Evolutionary conservation across 176 grass and related monocot genomes (phyloP).

Genomic region (Cenchrus purpureus): DNA sequence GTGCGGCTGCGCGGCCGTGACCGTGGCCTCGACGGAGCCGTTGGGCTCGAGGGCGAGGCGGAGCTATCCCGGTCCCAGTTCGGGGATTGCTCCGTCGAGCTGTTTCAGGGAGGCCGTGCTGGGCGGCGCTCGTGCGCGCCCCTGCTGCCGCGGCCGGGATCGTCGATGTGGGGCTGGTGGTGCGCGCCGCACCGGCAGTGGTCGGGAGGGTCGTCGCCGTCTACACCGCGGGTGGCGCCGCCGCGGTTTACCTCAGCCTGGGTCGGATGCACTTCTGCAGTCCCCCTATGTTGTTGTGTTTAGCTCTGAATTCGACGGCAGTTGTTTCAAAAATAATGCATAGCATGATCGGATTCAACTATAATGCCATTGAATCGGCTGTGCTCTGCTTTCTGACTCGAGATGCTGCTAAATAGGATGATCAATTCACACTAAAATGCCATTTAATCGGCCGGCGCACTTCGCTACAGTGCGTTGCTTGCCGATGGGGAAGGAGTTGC

Average conservation of each 20-base stretch:
- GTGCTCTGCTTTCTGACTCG: background rate
- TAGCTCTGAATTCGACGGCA: background rate
- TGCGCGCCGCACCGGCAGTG: conserved; percentile 35
- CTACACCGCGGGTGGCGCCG: conserved; percentile 64
- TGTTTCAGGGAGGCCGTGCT: conserved; percentile 63
- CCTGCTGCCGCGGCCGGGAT: conserved; percentile 62
- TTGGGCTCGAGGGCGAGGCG: background rate
- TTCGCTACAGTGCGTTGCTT: too few relatives aligned
- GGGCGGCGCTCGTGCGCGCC: conserved; percentile 42
- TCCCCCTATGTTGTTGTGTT: background rate
- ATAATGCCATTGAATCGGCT: background rate
- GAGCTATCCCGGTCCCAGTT: conserved; percentile 50
- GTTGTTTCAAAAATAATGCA: background rate
- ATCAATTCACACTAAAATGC: background rate
- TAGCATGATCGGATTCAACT: background rate
- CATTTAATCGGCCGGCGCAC: too few relatives aligned
- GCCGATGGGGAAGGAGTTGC: too few relatives aligned
- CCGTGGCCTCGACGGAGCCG: too few relatives aligned
- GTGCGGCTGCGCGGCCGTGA: too few relatives aligned
- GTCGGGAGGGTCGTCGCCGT: conserved; percentile 59
- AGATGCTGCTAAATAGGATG: background rate
- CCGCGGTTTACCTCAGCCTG: conserved; percentile 73
- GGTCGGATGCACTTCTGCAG: conserved; percentile 28
- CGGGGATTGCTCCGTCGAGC: conserved; percentile 49
- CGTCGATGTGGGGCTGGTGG: conserved; percentile 47